A percentile compares a stretch with the other conserved stretches of the same genome.
Conservation (phyloP, 192 early-diverging fungal species). For the Coemansia sp. region DNA sequence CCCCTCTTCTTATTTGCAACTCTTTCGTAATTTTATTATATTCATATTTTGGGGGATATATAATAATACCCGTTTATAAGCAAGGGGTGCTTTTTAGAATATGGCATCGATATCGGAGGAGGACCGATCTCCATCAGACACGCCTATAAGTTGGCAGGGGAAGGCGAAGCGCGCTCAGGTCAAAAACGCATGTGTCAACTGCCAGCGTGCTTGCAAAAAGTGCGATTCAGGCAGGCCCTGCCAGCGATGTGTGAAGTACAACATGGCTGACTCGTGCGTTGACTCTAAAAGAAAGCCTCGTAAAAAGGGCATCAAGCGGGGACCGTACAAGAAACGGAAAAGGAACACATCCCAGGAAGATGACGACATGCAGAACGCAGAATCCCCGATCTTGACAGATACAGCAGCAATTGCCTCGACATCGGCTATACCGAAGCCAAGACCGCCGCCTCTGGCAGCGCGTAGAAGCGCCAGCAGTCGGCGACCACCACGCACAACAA, state of each 20-base stretch:
- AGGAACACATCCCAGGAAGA: slow-evolving; percentile 5
- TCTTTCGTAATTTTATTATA: slow-evolving; percentile 3
- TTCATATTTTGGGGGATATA: slow-evolving; percentile 3
- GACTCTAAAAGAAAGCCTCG: slow-evolving; percentile 81
- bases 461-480: slow-evolving; percentile 2
- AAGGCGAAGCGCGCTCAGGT: slow-evolving; percentile 73
- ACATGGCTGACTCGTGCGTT: slow-evolving; percentile 68
- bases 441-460: background rate
- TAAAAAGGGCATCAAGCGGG: slow-evolving; percentile 82
- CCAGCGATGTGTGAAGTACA: slow-evolving; percentile 79
- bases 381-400: background rate
- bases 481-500: background rate
- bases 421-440: background rate
- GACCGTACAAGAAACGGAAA: slow-evolving; percentile 72
- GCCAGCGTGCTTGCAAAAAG: slow-evolving; percentile 89
- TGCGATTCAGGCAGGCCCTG: slow-evolving; percentile 87
- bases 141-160: background rate
- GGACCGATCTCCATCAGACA: background rate
- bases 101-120: slow-evolving; percentile 7
- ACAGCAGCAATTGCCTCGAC: background rate
- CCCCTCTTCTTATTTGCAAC: background rate
- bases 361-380: slow-evolving; percentile 2
- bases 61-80: slow-evolving; percentile 1
- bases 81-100: background rate
- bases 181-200: slow-evolving; percentile 88